These are phyloP conservation scores for Apiotrichum domesticum DNA, from an alignment of 1,284 basidiomycete genomes.

Conservation along the genomic window DNA sequence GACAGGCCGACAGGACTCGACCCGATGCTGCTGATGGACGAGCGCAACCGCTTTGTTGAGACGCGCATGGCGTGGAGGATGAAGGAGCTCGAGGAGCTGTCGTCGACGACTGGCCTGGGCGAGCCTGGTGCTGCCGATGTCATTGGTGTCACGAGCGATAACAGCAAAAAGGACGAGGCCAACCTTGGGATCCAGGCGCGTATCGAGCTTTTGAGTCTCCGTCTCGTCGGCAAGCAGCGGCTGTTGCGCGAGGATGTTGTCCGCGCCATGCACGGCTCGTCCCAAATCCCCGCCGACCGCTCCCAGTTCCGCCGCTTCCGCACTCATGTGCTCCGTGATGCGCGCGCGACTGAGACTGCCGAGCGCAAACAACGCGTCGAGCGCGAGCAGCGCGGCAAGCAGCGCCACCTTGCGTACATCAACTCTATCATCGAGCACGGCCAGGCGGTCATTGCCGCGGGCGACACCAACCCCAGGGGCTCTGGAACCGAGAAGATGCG, in stretches of 20 bases:
- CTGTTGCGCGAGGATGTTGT: constrained; percentile 78
- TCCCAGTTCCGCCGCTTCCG: constrained; percentile 82
- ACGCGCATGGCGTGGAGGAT: constrained; percentile 85
- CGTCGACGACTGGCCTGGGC: constrained; percentile 75
- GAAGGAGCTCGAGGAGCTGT: constrained; percentile 76
- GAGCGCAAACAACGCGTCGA: constrained; percentile 90
- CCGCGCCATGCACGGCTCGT: constrained; percentile 79
- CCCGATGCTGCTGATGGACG: constrained; percentile 80
- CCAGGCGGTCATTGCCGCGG: constrained; percentile 59
- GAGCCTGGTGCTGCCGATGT: constrained; percentile 55
- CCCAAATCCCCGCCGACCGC: constrained; percentile 85
- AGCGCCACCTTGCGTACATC: constrained; percentile 94
- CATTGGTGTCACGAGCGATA: constrained; percentile 47
- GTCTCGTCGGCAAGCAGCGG: constrained; percentile 83
- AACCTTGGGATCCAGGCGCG: constrained; percentile 62
- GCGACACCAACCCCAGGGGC: constrained; percentile 44
- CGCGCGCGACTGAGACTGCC: constrained; percentile 79
- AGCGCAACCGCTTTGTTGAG: constrained; percentile 86
- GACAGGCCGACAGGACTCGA: constrained; percentile 91
- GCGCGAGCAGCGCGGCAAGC: constrained; percentile 87
- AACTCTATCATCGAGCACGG: constrained; percentile 82
- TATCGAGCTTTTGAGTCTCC: constrained; percentile 91
- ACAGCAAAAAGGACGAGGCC: constrained; percentile 50
- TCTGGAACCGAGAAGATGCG: constrained; percentile 40
- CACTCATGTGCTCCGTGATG: constrained; percentile 83